Base-by-base conservation (phyloP, 1,284 basidiomycete genomes). In the Fomitopsis palustris region DNA sequence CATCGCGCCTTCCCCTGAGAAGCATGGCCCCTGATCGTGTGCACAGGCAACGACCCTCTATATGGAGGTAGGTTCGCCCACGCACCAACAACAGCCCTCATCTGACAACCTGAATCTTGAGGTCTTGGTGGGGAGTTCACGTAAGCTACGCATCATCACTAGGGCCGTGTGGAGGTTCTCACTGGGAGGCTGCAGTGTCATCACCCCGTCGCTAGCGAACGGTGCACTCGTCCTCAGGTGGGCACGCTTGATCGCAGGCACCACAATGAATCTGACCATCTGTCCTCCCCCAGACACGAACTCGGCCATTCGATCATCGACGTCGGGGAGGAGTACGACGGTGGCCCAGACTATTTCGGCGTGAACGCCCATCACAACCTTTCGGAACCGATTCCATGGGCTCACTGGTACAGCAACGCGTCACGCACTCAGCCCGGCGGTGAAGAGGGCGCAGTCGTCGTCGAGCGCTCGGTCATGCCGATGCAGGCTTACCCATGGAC, bases 251-350 rank as follows among this genome's bases (percentile, higher is more conserved):
- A 27, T 29, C 27, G 2, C 3, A 47, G 4, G 29, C 12, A 4
- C n/a, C 2, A 17, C 14, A 16, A 2, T 6, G 21, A 1, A 4
- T 39, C 19, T 43, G 23, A 52, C 17, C 27, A 16, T 27, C 27
- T 14, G 8, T n/a, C 14, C n/a, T 29, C n/a, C 2, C 29, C 23
- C 51, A 75, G 75, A 8, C 92, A 93, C 67, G 92, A 94, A 72
- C 83, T 95, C 1, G 92, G 92, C 0, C 88, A 92, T 71, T 90
- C 87, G n/a, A 83, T 91, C 57, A 88, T 91, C 62, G 76, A 82
- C 2, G 87, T 92, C 6, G 92, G 92, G 7, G 92, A 94, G 73
- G 92, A 94, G 74, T 94, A 95, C 67, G 92, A 95, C 64, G 92
- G 91, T 2, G 90, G 90, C 0, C 86, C 75, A 62, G 86, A 78